phyloP scores from a whole-genome alignment of 768 basidiomycete species.

The Suillus hirtellus region DNA sequence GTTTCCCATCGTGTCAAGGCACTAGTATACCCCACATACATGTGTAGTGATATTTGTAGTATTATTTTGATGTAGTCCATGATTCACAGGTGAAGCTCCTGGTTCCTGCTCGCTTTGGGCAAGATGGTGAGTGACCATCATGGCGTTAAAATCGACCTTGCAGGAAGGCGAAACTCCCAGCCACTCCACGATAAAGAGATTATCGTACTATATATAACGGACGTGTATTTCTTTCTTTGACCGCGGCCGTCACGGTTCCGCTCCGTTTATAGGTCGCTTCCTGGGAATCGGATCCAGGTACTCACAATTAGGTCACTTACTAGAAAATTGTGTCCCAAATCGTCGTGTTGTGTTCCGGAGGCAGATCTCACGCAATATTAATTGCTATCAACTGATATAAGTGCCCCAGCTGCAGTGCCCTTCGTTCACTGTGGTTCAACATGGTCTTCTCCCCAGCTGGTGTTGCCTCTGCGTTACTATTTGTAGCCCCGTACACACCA shows the following conservation, averaged over 20 bases:
- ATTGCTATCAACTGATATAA: background rate
- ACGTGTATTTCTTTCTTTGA: background rate
- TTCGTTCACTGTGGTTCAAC: background rate
- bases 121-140: background rate
- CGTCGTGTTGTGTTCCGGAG: background rate
- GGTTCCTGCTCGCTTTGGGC: background rate
- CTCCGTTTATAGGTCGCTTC: background rate
- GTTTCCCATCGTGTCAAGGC: slow-evolving; percentile 2
- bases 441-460: slow-evolving; percentile 5
- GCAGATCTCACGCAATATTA: slow-evolving; percentile 1
- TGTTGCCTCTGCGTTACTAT: slow-evolving; percentile 11
- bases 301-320: background rate
- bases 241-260: background rate
- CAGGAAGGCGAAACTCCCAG: background rate
- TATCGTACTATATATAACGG: background rate
- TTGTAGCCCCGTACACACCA: slow-evolving; percentile 23
- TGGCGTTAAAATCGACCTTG: background rate
- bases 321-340: background rate
- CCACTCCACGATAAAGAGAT: background rate
- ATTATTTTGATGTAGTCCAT: slow-evolving; percentile 4
- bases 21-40: slow-evolving; percentile 9
- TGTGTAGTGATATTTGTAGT: slow-evolving; percentile 9
- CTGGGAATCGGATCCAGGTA: background rate
- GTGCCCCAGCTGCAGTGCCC: background rate
- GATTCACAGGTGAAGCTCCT: background rate